Evolutionary conservation across 2,329 filamentous ascomycete genomes (phyloP), one percentile per base, ranked within the genome.

Genomic region (Hypoxylon sp.): DNA sequence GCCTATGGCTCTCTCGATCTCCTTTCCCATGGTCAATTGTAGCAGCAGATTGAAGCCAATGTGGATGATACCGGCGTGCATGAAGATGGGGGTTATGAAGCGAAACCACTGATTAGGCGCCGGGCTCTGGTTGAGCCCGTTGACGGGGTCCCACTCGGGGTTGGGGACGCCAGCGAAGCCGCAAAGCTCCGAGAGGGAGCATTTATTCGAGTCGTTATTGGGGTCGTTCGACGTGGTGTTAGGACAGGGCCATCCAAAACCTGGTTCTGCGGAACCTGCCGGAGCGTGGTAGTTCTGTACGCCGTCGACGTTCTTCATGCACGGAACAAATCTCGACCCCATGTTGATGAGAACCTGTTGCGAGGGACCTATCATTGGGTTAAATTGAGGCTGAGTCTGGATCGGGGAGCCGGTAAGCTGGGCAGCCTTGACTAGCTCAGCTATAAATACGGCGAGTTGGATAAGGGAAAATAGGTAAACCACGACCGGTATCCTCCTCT

Each of bases 361-460:
- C 4, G 94, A 97, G 0, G 96, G 96, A 0, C 96, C 96, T 74
- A 99, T 97, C 93, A 99, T 97, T 62, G 92, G 91, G 80, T 98
- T 99, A 82, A 99, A 97, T 14, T 85, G 85, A 1, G 96, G 96
- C 59, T 95, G 87, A 54, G 89, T 94, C 81, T 89, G 86, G 74
- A 93, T 93, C 18, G 91, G 86, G 22, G 91, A 90, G 56, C 91
- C 91, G 0, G 95, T 97, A 28, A 94, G 81, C 71, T 91, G 84
- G 54, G 85, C 90, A 78, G 94, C 96, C 75, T 90, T 92, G 49
- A 92, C 89, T 66, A 99, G 82, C 80, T 98, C 93, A 54, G 85
- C 93, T 69, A 98, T 91, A 75, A 99, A 99, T 26, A 98, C 93
- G 14, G 84, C 87, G 18, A 96, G 80, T 77, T 98, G 94, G 11